A percentile compares a stretch with the other conserved stretches of the same genome.
These are phyloP conservation scores for Stygiomarasmius scandens DNA, from an alignment of 1,284 basidiomycete species.

Conservation along the genomic window DNA sequence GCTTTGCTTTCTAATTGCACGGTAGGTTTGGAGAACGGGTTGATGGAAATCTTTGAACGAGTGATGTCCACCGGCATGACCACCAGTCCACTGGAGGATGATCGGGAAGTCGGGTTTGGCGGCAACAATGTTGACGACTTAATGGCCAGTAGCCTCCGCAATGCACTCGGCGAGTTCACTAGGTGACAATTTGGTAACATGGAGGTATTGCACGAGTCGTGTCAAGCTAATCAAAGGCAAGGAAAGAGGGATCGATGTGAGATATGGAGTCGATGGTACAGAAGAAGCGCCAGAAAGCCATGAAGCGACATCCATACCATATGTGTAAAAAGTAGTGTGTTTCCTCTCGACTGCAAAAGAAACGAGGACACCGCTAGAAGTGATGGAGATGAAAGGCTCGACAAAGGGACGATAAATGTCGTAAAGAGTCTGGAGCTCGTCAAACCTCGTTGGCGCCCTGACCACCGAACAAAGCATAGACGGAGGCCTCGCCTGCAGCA, in stretches of 20 bases:
- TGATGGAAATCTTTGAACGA: constrained; percentile 99
- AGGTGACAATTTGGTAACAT: constrained; percentile 75
- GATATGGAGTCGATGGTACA: constrained; percentile 82
- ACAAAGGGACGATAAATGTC: constrained; percentile 91
- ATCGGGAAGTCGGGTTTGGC: constrained; percentile 97
- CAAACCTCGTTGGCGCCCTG: constrained; percentile 98
- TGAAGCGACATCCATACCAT: constrained; percentile 81
- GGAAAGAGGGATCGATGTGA: constrained; percentile 94
- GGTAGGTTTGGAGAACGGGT: constrained; percentile 91
- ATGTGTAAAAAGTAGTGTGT: constrained; percentile 71
- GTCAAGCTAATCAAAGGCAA: constrained; percentile 95
- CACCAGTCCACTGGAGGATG: constrained; percentile 98
- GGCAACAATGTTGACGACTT: constrained; percentile 94
- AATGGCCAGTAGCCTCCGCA: constrained; percentile 91
- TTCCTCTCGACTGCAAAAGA: constrained; percentile 72
- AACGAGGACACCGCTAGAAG: constrained; percentile 70
- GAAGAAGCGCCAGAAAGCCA: constrained; percentile 80
- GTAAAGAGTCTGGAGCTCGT: constrained; percentile 91
- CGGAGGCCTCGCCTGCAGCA: constrained; percentile 69
- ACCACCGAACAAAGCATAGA: constrained; percentile 97
- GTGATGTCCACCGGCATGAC: constrained; percentile 98
- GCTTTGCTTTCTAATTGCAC: constrained; percentile 83
- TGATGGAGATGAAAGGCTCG: constrained; percentile 63
- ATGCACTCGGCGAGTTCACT: constrained; percentile 80
- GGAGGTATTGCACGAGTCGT: constrained; percentile 92